A percentile compares a stretch with the other conserved stretches of the same genome.
phyloP scores from a whole-genome alignment of 176 grass and related monocot species.

The Lolium rigidum region DNA sequence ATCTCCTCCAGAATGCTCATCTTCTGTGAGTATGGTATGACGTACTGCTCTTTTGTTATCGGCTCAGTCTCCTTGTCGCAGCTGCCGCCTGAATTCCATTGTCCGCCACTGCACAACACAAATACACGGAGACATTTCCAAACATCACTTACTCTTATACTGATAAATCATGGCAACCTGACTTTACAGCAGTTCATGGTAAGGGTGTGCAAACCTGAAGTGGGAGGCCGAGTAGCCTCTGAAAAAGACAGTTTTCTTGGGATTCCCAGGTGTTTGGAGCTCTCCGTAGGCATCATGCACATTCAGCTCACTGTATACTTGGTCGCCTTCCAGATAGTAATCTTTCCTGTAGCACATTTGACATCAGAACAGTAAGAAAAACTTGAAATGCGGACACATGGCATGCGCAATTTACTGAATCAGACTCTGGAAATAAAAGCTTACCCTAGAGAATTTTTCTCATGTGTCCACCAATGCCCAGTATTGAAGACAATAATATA shows the following conservation, averaged over 20 bases:
- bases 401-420: constrained; percentile 32
- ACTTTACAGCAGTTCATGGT: constrained; percentile 26
- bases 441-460: constrained; percentile 91
- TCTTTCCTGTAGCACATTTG: constrained; percentile 61
- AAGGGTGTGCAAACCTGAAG: constrained; percentile 57
- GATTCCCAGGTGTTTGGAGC: constrained; percentile 83
- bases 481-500: too few species aligned
- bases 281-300: constrained; percentile 79
- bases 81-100: constrained; percentile 92
- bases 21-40: constrained; percentile 61
- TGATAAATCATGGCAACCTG: neutral
- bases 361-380: constrained; percentile 20
- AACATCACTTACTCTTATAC: too few species aligned
- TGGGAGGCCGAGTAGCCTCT: constrained; percentile 92
- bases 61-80: constrained; percentile 85
- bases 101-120: constrained; percentile 62
- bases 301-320: constrained; percentile 68
- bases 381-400: constrained; percentile 23
- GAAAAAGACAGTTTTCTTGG: constrained; percentile 71
- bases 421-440: neutral
- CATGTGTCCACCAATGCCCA: constrained; percentile 54
- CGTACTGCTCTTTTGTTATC: constrained; percentile 71
- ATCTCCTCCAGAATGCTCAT: constrained; percentile 76
- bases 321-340: constrained; percentile 86
- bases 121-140: neutral